Conservation (phyloP, 1,284 basidiomycete species). For the Puccinia hordei region DNA sequence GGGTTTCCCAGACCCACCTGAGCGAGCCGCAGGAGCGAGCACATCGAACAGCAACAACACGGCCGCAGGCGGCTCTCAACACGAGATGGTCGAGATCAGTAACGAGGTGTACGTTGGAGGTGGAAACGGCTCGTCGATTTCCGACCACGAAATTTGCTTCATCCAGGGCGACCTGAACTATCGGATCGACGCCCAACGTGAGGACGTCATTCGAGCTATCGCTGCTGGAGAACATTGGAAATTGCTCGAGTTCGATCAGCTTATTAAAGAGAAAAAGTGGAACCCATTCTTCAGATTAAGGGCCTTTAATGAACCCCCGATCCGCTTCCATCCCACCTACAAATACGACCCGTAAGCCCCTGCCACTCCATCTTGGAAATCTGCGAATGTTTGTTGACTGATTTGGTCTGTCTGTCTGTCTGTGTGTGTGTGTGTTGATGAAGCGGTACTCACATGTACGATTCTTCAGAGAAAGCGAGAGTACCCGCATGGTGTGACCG, state of each 20-base stretch:
- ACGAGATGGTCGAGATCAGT: too few relatives aligned
- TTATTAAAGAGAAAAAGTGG: constrained; percentile 79
- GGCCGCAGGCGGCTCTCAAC: too few relatives aligned
- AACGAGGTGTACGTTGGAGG: too few relatives aligned
- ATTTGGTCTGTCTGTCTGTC: background rate
- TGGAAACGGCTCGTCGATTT: background rate
- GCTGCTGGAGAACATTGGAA: constrained; percentile 68
- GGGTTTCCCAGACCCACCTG: constrained; percentile 67
- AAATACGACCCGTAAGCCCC: constrained; percentile 76
- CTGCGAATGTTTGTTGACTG: too few relatives aligned
- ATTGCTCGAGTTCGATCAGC: constrained; percentile 80
- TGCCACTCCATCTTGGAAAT: background rate
- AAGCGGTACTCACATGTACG: constrained; percentile 70
- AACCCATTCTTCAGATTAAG: constrained; percentile 85
- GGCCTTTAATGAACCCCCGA: constrained; percentile 76
- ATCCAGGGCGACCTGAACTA: too few relatives aligned
- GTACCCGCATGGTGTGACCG: constrained; percentile 96
- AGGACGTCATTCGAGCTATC: constrained; percentile 57
- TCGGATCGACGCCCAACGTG: too few relatives aligned
- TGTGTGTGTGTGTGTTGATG: background rate
- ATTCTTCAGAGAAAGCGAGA: constrained; percentile 82
- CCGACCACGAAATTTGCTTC: background rate
- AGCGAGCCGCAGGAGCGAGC: constrained; percentile 59
- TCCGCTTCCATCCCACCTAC: constrained; percentile 87
- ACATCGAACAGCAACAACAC: too few relatives aligned